Evolutionary conservation across 805 yeast genomes (phyloP), one percentile per base, ranked within the genome.

Genomic region (Candida multigemmis): DNA sequence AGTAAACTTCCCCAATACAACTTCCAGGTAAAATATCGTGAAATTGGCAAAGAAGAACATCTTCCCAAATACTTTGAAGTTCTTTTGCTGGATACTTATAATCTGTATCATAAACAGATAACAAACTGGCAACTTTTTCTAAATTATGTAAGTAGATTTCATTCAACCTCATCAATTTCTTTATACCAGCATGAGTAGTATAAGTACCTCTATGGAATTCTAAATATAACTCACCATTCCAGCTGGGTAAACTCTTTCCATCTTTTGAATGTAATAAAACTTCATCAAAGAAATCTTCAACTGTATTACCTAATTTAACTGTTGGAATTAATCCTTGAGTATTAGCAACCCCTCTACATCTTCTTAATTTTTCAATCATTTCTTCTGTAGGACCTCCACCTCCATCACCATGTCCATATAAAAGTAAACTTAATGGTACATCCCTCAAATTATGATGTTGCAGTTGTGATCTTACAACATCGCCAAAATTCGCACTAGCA

Each of bases 1-100:
- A 61, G 35, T 61, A 89, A 9, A 91, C 96, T 75, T 84, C 74
- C 36, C 85, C 95, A 43, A 89, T 89, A 54, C 95, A 84, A 5
- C 94, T 79, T 3, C 98, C 98, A 2, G 98, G 98, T 27, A 91
- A 65, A n/a, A 89, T 96, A 58, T 89, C 98, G 52, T 89, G 98
- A 60, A 89, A 89, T 50, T 89, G 97, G 48, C 95, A 86, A 30
- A 91, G 60, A 35, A 86, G 73, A 12, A 89, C 74, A 50, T 83
- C 76, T 49, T 85, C 89, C 98, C 98, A 89, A 34, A 89, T 51
- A 2, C 56, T 65, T 35, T 77, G 74, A 23, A 89, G 65, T 33
- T 76, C 70, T 20, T 67, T 56, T 17, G 66, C 60, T 2, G 98
- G 98, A 48, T 89, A 89, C 32, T 56, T 59, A 51, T 77, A 89